A percentile compares a stretch with the other conserved stretches of the same genome.
These are phyloP conservation scores for Pachyrhizus erosus DNA, from an alignment of 306 rosid species.

Conservation along the genomic window DNA sequence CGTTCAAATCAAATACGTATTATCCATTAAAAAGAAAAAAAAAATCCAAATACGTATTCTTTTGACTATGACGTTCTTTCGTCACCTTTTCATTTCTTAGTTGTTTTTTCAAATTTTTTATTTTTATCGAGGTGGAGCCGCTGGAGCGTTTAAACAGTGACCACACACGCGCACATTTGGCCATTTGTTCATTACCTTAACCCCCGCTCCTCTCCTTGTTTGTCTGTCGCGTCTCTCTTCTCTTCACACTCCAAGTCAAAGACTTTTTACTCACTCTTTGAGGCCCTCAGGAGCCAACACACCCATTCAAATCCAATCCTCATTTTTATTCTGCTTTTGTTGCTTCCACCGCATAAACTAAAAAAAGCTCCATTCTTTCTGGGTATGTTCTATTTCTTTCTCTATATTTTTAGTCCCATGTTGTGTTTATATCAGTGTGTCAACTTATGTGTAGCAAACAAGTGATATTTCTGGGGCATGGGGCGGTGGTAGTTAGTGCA, in stretches of 20 bases:
- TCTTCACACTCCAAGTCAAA: conserved; percentile 3
- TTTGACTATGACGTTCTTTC: conserved; percentile 6
- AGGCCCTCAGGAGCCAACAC: conserved; percentile 18
- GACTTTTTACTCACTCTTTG: conserved; percentile 29
- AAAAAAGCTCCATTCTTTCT: background rate
- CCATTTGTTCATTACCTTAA: conserved; percentile 19
- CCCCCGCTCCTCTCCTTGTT: conserved; percentile 40
- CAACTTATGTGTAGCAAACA: background rate
- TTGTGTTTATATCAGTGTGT: background rate
- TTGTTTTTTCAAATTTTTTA: background rate
- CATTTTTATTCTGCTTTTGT: background rate
- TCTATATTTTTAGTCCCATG: background rate
- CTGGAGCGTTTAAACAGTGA: conserved; percentile 59
- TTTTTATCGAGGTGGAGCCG: conserved; percentile 46
- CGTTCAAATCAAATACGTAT: conserved; percentile 4
- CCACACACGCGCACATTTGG: conserved; percentile 39
- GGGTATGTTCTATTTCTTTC: conserved; percentile 24
- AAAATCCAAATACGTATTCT: background rate
- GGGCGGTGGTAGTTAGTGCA: background rate
- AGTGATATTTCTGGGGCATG: background rate
- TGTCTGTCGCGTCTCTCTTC: background rate
- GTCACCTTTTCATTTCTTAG: background rate
- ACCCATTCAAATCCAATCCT: conserved; percentile 16
- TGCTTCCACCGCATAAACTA: background rate
- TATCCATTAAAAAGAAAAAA: background rate